phyloP scores from a whole-genome alignment of 2,329 filamentous ascomycete species.

The Coniella lustricola region DNA sequence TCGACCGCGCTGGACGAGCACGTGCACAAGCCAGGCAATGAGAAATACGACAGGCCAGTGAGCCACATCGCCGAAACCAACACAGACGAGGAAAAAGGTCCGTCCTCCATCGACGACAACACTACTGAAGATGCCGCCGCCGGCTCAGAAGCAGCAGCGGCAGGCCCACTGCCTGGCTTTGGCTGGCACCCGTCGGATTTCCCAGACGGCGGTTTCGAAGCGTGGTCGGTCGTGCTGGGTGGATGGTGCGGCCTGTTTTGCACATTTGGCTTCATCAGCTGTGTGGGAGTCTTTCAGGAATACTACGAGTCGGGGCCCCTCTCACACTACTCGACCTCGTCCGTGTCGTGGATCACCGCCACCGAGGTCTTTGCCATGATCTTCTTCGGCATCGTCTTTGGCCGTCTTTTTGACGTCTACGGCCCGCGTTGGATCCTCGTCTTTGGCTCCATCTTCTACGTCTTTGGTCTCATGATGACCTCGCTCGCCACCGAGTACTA shows the following conservation, averaged over 20 bases:
- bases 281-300: constrained; percentile 47
- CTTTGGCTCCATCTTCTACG: constrained; percentile 43
- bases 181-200: constrained; percentile 35
- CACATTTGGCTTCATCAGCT: constrained; percentile 33
- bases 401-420: constrained; percentile 45
- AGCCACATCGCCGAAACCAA: constrained; percentile 25
- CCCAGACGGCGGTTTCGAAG: constrained; percentile 44
- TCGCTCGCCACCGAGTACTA: constrained; percentile 37
- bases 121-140: background rate
- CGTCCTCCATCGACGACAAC: constrained; percentile 7
- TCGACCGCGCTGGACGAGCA: constrained; percentile 12
- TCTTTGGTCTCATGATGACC: constrained; percentile 56
- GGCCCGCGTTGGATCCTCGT: constrained; percentile 50
- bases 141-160: background rate
- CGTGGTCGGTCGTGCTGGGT: constrained; percentile 42
- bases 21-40: background rate
- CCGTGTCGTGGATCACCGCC: constrained; percentile 51
- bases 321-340: constrained; percentile 37
- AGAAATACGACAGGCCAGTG: no score
- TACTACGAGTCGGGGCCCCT: constrained; percentile 47
- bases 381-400: constrained; percentile 40
- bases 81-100: constrained; percentile 26
- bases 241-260: constrained; percentile 30
- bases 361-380: constrained; percentile 39
- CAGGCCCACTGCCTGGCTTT: constrained; percentile 19